Percentiles rank a stretch among this genome's conserved stretches.
Evolutionary conservation across 73 alveolate genomes (phyloP).

Genomic region (Stentor coeruleus): DNA sequence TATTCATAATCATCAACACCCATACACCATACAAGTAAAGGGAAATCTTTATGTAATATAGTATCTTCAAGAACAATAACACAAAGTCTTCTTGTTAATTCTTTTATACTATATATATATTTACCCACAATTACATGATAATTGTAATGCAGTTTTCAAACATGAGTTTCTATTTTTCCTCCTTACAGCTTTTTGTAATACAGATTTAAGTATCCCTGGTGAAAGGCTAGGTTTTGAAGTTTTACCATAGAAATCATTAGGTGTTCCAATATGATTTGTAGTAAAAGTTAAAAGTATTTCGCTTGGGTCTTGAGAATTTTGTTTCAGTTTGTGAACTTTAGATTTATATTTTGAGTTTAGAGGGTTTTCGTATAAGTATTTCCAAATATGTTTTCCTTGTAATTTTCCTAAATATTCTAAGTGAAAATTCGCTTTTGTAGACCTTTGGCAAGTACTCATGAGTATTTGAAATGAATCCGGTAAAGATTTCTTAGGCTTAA

Average conservation of each 20-base stretch:
- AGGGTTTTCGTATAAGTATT: not conserved
- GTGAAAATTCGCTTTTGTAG: not conserved
- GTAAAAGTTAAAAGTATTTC: not conserved
- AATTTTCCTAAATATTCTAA: not conserved
- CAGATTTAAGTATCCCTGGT: not conserved
- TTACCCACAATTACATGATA: not conserved
- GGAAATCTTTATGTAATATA: not conserved
- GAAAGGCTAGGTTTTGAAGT: not conserved
- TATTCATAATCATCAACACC: constrained; percentile 4
- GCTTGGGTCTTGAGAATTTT: not conserved
- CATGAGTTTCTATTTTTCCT: not conserved
- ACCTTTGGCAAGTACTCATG: not conserved
- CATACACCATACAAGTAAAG: constrained; percentile 17
- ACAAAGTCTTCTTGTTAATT: constrained; percentile 7
- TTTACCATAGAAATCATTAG: not conserved
- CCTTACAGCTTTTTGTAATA: not conserved
- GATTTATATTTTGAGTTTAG: not conserved
- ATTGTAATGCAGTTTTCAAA: not conserved
- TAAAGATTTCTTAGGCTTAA: too few relatives aligned
- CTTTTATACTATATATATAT: not conserved
- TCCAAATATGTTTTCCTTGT: not conserved
- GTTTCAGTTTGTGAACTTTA: not conserved
- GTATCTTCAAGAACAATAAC: constrained; percentile 11
- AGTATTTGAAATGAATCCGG: not conserved
- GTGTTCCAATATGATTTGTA: not conserved